Conservation (phyloP, 1,284 basidiomycete species). For the Trichosporon coremiiforme region DNA sequence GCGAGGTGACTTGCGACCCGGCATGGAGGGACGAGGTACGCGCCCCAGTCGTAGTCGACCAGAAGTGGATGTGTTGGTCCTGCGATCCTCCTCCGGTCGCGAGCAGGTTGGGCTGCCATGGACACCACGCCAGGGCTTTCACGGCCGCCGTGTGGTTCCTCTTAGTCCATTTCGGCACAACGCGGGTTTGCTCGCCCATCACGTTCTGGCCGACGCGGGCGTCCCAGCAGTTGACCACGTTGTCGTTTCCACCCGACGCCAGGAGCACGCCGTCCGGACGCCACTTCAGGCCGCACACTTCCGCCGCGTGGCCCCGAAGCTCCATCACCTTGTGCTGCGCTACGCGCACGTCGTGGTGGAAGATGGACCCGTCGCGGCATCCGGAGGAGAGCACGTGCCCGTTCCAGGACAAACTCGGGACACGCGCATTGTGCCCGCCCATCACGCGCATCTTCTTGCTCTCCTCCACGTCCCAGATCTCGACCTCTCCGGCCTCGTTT, state of each 20-base stretch:
- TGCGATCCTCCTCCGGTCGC: conserved; percentile 94
- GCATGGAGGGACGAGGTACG: conserved; percentile 80
- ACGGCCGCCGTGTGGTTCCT: conserved; percentile 92
- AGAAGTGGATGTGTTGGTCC: conserved; percentile 90
- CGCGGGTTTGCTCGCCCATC: conserved; percentile 59
- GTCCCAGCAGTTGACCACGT: conserved; percentile 96
- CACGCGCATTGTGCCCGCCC: conserved; percentile 73
- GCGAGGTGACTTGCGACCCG: conserved; percentile 85
- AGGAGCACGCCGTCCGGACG: conserved; percentile 80
- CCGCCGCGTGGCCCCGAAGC: conserved; percentile 81
- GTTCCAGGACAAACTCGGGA: conserved; percentile 81
- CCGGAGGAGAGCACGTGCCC: conserved; percentile 83
- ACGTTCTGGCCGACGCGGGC: conserved; percentile 62
- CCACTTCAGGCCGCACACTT: conserved; percentile 70
- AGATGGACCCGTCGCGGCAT: conserved; percentile 86
- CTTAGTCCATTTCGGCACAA: conserved; percentile 84
- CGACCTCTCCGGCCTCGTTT: conserved; percentile 76
- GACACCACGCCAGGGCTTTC: conserved; percentile 97
- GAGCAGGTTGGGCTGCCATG: conserved; percentile 89
- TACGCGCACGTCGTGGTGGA: conserved; percentile 89
- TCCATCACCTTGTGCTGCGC: conserved; percentile 86
- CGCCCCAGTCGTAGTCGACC: conserved; percentile 87
- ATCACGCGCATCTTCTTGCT: conserved; percentile 83
- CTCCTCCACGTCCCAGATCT: conserved; percentile 91
- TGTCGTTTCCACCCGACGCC: conserved; percentile 92